Percentiles rank a stretch among this genome's conserved stretches.
phyloP scores from a whole-genome alignment of 2,329 filamentous ascomycete species.

The Ampelomyces quisqualis region DNA sequence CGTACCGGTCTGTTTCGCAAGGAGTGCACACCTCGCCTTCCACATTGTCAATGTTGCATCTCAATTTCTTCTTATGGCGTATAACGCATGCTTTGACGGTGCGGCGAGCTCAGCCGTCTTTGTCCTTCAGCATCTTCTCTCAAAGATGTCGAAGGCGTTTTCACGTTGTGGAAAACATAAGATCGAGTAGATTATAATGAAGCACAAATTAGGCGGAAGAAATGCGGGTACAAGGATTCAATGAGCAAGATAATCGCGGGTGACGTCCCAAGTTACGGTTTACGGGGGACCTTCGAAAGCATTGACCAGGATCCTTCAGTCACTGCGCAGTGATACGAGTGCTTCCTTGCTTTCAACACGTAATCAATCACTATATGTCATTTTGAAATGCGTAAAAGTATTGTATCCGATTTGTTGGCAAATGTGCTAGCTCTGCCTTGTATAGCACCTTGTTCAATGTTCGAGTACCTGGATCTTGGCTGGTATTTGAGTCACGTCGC shows the following conservation, averaged over 20 bases:
- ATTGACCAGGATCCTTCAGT: too few species aligned
- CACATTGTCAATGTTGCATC: constrained; percentile 29
- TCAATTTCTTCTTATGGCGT: constrained; percentile 48
- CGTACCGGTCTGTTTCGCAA: constrained; percentile 37
- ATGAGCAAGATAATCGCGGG: not conserved
- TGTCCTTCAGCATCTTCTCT: constrained; percentile 14
- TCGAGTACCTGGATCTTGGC: too few species aligned
- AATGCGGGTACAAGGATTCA: not conserved
- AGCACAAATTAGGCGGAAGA: not conserved
- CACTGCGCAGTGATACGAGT: too few species aligned
- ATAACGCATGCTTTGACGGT: constrained; percentile 45
- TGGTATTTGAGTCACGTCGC: too few species aligned
- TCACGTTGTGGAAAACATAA: not conserved
- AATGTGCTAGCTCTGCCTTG: not conserved
- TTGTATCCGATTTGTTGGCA: not conserved
- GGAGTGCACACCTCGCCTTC: constrained; percentile 44
- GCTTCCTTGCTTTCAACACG: too few species aligned
- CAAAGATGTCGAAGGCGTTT: too few species aligned
- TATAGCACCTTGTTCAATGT: too few species aligned
- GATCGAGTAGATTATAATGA: not conserved
- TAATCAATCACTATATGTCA: too few species aligned
- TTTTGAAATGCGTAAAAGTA: not conserved
- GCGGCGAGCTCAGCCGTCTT: constrained; percentile 24
- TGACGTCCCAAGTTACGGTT: not conserved
- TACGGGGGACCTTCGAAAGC: too few species aligned